Conservation (phyloP, 1,284 basidiomycete genomes). For the Apiotrichum porosum region DNA sequence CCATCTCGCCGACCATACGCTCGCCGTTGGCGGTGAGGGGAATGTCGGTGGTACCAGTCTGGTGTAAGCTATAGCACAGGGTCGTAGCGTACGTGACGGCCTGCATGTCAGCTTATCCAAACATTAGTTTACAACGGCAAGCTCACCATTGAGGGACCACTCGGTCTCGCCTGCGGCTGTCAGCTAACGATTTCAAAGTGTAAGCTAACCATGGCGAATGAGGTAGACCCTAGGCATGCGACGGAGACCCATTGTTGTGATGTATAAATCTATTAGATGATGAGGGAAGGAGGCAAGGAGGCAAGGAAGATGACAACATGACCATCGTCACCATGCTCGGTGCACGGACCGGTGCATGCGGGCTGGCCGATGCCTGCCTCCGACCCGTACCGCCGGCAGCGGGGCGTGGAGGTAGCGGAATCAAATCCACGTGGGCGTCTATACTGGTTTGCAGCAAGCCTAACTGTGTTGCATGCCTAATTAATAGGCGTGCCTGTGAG, state of each 20-base stretch:
- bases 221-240: conserved; percentile 51
- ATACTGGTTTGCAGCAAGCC: no score
- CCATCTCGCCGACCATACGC: conserved; percentile 63
- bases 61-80: conserved; percentile 1
- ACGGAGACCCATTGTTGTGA: background rate
- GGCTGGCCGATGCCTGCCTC: no score
- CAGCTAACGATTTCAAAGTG: background rate
- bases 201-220: conserved; percentile 40
- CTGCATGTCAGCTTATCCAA: conserved; percentile 14
- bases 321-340: no score
- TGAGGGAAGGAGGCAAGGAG: background rate
- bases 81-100: conserved; percentile 62
- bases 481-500: no score
- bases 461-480: no score
- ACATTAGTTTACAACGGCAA: background rate
- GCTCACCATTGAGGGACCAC: conserved; percentile 75
- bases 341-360: no score
- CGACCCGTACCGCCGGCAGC: no score
- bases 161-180: conserved; percentile 71
- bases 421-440: no score
- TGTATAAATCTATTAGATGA: no score
- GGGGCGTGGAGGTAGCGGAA: no score
- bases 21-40: conserved; percentile 79
- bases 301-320: no score
- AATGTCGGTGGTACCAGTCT: conserved; percentile 86